Conservation (phyloP, 768 basidiomycete species). For the Phaeolepiota aurea region DNA sequence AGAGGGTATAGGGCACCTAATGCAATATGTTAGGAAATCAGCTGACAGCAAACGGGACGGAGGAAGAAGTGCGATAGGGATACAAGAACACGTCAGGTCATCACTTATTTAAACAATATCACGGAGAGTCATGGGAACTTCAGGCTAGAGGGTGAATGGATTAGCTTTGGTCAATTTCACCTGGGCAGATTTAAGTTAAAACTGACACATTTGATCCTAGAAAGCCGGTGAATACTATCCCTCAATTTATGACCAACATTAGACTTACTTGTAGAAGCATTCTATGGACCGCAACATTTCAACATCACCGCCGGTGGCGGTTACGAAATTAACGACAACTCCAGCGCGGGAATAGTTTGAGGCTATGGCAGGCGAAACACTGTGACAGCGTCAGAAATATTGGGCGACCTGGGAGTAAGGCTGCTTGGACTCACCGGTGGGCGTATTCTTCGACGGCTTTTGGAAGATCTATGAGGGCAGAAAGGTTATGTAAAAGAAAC, state of each 20-base stretch:
- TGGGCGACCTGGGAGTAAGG: too few species aligned
- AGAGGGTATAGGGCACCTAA: conserved; percentile 69
- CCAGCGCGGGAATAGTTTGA: conserved; percentile 81
- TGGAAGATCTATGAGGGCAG: conserved; percentile 58
- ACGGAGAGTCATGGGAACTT: conserved; percentile 86
- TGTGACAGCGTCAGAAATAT: conserved; percentile 7
- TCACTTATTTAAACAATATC: conserved; percentile 75
- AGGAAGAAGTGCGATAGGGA: conserved; percentile 43
- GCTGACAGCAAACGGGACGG: conserved; percentile 24
- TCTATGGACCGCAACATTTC: conserved; percentile 98
- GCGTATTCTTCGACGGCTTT: conserved; percentile 97
- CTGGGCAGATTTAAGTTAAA: not conserved
- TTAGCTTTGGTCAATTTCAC: too few species aligned
- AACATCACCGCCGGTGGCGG: conserved; percentile 94
- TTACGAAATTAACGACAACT: conserved; percentile 93
- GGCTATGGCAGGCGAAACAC: conserved; percentile 84
- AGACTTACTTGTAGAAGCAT: conserved; percentile 86
- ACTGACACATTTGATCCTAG: conserved; percentile 85
- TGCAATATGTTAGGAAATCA: conserved; percentile 35
- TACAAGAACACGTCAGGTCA: conserved; percentile 59
- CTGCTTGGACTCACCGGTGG: conserved; percentile 73
- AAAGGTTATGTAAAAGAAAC: not conserved
- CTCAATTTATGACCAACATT: not conserved
- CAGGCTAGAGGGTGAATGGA: conserved; percentile 69
- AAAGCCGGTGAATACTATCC: conserved; percentile 1